Evolutionary conservation across 768 basidiomycete genomes (phyloP), one percentile per base, ranked within the genome.

Genomic region (Ramaria sp.): DNA sequence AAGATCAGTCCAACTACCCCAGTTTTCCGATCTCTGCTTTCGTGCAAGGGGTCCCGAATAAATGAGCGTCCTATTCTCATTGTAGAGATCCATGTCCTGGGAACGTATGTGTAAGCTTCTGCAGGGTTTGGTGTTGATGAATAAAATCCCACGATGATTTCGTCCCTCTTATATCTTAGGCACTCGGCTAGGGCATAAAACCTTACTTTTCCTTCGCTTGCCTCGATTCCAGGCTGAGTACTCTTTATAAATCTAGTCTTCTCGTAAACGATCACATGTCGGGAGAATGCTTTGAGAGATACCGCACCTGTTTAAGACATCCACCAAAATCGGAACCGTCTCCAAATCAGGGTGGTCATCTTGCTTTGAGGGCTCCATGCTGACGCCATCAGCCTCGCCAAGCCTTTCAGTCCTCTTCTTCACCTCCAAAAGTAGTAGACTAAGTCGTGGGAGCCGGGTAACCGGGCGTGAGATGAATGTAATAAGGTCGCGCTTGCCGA

Each of bases 121-220:
- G 9, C 46, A 45, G 43, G 22, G 24, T 3, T 7, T 52, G 20
- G 42, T 27, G 17, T 31, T 7, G 54, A 13, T 7, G 34, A 43
- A 33, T 31, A 20, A n/a, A 22, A 3, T 70, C 83, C 59, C 64
- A 90, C 91, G 38, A 91, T 83, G 17, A 93, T 81, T 67, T 94
- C 91, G 24, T 87, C 91, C 60, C 78, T 82, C 64, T 82, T 81
- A 63, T 82, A 89, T 12, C 80, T 69, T 50, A 95, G 66, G 62
- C 78, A 84, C 70, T 94, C 89, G 61, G 81, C 82, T 2, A 94
- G 71, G 53, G 74, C 82, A 84, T 86, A 89, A 59, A 91, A 84
- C 65, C 91, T 91, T 61, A 93, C 91, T 66, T 91, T 91, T 60
- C 81, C 78, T 66, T 94, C 91, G 1, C 92, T 89, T n/a, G 84